Percentiles rank a stretch among this genome's conserved stretches.
Evolutionary conservation across 768 basidiomycete genomes (phyloP).

Genomic region (Cytidiella melzeri): DNA sequence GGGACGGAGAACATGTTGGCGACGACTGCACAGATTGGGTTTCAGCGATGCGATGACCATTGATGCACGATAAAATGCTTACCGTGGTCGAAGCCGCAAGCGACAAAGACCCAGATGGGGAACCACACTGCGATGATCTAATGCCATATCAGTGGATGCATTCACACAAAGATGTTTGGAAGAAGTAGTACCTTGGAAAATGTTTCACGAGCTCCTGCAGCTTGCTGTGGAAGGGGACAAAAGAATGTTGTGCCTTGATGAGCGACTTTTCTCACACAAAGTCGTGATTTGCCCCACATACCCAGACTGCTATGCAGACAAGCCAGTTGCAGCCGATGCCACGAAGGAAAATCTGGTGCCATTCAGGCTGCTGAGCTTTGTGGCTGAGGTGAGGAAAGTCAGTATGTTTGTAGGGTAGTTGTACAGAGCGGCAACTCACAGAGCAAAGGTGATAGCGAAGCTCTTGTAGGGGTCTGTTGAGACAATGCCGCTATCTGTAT

Average conservation of each 20-base stretch:
- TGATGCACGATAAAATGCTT: too few species aligned
- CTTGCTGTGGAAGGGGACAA: conserved; percentile 43
- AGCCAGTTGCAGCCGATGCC: conserved; percentile 79
- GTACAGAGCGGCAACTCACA: conserved; percentile 38
- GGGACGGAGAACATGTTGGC: conserved; percentile 78
- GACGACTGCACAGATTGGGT: conserved; percentile 37
- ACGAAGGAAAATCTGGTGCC: conserved; percentile 68
- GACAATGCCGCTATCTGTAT: conserved; percentile 55
- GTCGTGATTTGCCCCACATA: conserved; percentile 25
- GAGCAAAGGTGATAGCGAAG: conserved; percentile 47
- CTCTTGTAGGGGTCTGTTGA: conserved; percentile 50
- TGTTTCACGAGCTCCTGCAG: conserved; percentile 59
- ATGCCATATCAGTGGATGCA: neutral
- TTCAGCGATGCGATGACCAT: too few species aligned
- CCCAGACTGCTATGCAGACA: conserved; percentile 70
- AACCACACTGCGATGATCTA: conserved; percentile 64
- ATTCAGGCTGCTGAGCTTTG: conserved; percentile 58
- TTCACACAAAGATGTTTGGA: neutral
- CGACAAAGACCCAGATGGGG: conserved; percentile 75
- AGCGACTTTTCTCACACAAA: too few species aligned
- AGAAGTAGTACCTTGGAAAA: conserved; percentile 53
- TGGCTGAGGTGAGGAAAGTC: conserved; percentile 37
- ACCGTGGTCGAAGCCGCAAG: conserved; percentile 70
- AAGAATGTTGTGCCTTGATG: neutral
- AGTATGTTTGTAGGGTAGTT: neutral